A percentile compares a stretch with the other conserved stretches of the same genome.
Conservation (phyloP, 192 early-diverging fungal genomes). For the Umbelopsis vinacea region DNA sequence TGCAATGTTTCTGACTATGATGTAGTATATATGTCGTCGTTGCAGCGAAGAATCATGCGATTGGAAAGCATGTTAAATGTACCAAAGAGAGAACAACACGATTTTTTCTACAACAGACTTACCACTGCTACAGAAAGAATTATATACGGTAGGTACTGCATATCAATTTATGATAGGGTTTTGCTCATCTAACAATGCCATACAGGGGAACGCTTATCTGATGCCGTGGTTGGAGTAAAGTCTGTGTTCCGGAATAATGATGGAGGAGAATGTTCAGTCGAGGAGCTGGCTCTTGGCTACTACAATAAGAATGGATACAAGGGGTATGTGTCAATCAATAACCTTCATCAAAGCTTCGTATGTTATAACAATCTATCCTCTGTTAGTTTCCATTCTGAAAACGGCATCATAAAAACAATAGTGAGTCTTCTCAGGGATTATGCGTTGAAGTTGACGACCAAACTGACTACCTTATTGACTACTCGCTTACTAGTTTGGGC, state of each 20-base stretch:
- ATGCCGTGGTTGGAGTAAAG: slow-evolving; percentile 46
- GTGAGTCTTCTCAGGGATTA: slow-evolving; percentile 3
- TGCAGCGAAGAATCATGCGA: slow-evolving; percentile 50
- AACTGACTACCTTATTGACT: background rate
- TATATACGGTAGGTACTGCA: slow-evolving; percentile 34
- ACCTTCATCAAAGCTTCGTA: background rate
- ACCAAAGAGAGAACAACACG: slow-evolving; percentile 50
- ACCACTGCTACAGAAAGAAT: slow-evolving; percentile 41
- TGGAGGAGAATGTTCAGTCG: slow-evolving; percentile 69
- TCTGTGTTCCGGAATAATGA: slow-evolving; percentile 52
- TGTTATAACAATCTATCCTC: background rate
- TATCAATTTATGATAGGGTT: background rate
- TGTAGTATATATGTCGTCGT: slow-evolving; percentile 43
- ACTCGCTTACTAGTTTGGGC: slow-evolving; percentile 41
- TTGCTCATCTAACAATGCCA: background rate
- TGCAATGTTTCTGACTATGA: background rate
- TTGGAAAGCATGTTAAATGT: slow-evolving; percentile 50
- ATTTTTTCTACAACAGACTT: slow-evolving; percentile 50
- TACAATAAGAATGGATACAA: slow-evolving; percentile 64
- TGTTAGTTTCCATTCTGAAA: slow-evolving; percentile 65
- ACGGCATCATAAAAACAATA: slow-evolving; percentile 60
- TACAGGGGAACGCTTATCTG: slow-evolving; percentile 32
- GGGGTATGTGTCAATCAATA: slow-evolving; percentile 36
- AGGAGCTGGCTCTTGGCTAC: slow-evolving; percentile 64
- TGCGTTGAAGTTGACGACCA: background rate